These are phyloP conservation scores for Rhizoclosmatium sp. DNA, from an alignment of 192 early-diverging fungal species.

Conservation along the genomic window DNA sequence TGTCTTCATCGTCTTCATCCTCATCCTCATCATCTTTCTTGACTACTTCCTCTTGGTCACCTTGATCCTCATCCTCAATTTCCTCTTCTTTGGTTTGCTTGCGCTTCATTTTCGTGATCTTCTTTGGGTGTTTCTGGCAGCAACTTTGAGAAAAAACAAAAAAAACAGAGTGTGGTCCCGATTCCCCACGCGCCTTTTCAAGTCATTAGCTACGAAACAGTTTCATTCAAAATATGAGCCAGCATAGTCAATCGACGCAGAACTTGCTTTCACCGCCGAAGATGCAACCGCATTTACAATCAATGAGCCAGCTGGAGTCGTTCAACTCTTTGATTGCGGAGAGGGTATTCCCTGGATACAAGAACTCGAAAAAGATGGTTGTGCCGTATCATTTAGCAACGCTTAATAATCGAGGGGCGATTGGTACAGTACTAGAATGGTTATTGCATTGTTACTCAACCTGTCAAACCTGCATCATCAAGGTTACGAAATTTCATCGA, in stretches of 20 bases:
- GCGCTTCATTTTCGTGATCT: not conserved
- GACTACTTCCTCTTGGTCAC: constrained; percentile 6
- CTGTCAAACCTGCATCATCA: not conserved
- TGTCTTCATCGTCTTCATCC: constrained; percentile 9
- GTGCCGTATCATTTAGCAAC: constrained; percentile 32
- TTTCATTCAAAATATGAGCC: not conserved
- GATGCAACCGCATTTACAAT: not conserved
- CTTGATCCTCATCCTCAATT: not conserved
- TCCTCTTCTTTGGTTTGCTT: constrained; percentile 1
- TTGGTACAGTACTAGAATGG: constrained; percentile 3
- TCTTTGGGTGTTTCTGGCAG: not conserved
- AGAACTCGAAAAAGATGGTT: constrained; percentile 15
- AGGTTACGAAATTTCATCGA: constrained; percentile 47
- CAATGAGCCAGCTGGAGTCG: constrained; percentile 17
- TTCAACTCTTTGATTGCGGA: constrained; percentile 28
- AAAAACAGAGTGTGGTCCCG: constrained; percentile 2
- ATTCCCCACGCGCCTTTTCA: not conserved
- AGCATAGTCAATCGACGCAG: not conserved
- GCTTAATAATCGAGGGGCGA: constrained; percentile 19
- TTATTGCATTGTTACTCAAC: not conserved
- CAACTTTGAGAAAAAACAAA: constrained; percentile 25
- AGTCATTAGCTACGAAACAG: not conserved
- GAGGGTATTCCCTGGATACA: constrained; percentile 33
- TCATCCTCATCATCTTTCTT: not conserved
- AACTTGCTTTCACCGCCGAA: not conserved